Evolutionary conservation across 2,329 filamentous ascomycete genomes (phyloP), one percentile per base, ranked within the genome.

Genomic region (Aspergillus glaucus): DNA sequence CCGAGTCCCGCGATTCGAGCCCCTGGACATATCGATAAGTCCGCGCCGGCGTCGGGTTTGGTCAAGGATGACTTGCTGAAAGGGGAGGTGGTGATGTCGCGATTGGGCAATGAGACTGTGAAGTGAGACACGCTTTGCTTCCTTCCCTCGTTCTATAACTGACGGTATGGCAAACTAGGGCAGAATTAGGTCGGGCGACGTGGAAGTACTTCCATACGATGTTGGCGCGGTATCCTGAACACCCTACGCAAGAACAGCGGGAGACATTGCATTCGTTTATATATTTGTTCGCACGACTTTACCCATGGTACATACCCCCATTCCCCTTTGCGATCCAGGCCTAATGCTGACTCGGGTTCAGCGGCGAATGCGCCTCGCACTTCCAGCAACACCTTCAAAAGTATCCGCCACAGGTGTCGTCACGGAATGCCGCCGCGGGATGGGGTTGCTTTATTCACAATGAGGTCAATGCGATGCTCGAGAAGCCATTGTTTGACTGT

Each of bases 381-480:
- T 85, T 85, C 62, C 76, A 80, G 52, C 67, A 76, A 55, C 76
- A 84, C 54, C 64, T 85, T 30, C 74, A 76, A 57, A 80, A 81
- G 56, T 85, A 79, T 56, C 82, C 82, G 37, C 82, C 82, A 12
- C 82, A 85, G 60, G 80, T 82, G 14, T 79, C 78, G 4, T 81
- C 79, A 19, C 74, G 82, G 39, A 78, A 76, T 47, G 75, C 77
- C 1, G 82, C 82, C n/a, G 80, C 82, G 3, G 81, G 76, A 24
- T 85, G 82, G 82, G 82, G 77, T 7, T 85, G 82, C 62, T 80
- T 81, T 60, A 78, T 85, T 37, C 82, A 85, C 60, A 85, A 85
- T 54, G 74, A 83, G 59, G 81, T 85, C 52, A 85, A 85, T 60
- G 74, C 78, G 60, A 77, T 79, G 59, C 67, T 85, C 51, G 65